phyloP scores from a whole-genome alignment of 768 basidiomycete genomes.

The Pisolithus orientalis region DNA sequence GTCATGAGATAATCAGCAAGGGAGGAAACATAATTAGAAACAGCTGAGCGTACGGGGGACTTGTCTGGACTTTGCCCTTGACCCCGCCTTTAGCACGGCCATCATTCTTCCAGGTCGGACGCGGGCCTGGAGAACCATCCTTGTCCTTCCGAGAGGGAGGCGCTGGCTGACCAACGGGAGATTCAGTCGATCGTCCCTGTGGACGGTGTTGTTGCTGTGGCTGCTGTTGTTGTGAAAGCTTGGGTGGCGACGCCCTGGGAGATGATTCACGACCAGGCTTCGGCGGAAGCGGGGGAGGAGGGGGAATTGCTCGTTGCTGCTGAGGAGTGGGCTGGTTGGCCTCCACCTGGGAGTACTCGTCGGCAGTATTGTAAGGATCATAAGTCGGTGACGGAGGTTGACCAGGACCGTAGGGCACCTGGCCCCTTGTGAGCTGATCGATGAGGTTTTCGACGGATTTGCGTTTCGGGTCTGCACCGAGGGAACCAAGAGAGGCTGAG shows the following conservation, averaged over 20 bases:
- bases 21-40: background rate
- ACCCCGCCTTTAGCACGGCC: slow-evolving; percentile 30
- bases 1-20: slow-evolving; percentile 7
- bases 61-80: slow-evolving; percentile 44
- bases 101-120: slow-evolving; percentile 36
- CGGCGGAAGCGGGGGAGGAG: slow-evolving; percentile 58
- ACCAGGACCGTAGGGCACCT: slow-evolving; percentile 28
- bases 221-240: slow-evolving; percentile 24
- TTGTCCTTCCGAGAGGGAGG: slow-evolving; percentile 48
- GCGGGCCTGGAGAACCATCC: slow-evolving; percentile 63
- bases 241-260: slow-evolving; percentile 63
- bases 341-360: slow-evolving; percentile 43
- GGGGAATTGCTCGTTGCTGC: slow-evolving; percentile 34
- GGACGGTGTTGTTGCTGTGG: slow-evolving; percentile 31
- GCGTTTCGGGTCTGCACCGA: slow-evolving; percentile 50
- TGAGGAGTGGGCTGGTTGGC: slow-evolving; percentile 17
- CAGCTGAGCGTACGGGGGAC: slow-evolving; percentile 44
- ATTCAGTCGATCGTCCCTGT: slow-evolving; percentile 46
- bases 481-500: slow-evolving; percentile 21
- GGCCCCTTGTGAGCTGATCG: slow-evolving; percentile 58
- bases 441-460: slow-evolving; percentile 81
- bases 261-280: slow-evolving; percentile 48
- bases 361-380: slow-evolving; percentile 33
- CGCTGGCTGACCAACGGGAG: slow-evolving; percentile 41
- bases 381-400: slow-evolving; percentile 32